Evolutionary conservation across 2,329 filamentous ascomycete species (phyloP), one percentile per base, ranked within the genome.

Genomic region (Fusarium sp.): DNA sequence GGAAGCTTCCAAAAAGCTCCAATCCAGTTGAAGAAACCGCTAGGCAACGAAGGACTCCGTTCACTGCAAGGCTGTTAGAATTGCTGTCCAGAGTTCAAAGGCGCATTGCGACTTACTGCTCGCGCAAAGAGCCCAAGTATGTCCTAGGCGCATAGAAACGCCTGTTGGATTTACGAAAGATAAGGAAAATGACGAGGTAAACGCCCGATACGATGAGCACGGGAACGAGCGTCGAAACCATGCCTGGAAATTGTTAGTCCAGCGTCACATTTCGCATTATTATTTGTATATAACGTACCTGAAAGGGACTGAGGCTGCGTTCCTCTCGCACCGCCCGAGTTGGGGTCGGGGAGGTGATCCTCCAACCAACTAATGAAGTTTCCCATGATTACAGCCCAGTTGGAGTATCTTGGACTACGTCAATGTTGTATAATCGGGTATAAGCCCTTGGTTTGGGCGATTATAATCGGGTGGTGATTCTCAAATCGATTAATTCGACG

Each of bases 11-110:
- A 88, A 80, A 92, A 90, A 13, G 86, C 83, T 42, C 80, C 80
- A 68, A 93, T 81, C 91, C 91, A 93, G 74, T 86, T 85, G 76
- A 91, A 85, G 54, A 87, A 79, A 45, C 89, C 89, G n/a, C 78
- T 82, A 5, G 88, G 86, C 4, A 90, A 83, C 18, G 82, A 78
- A 3, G 87, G 87, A 52, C 86, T 87, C 38, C 89, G 87, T 74
- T 91, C 86, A 71, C 85, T 87, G 70, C 11, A 30, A 30, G 20
- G 23, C 6, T 13, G 64, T 73, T 67, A 79, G 73, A 46, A 54
- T 38, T 26, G 4, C n/a, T 12, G 15, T 14, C 40, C 6, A 46
- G 41, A 5, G 11, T 48, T 35, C 26, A 37, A 49, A 40, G 44
- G 33, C 38, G 26, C 27, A 15, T 55, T 30, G 32, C 23, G 33